Evolutionary conservation across 2,329 filamentous ascomycete species (phyloP).

Genomic region (Stromatinia cepivora): DNA sequence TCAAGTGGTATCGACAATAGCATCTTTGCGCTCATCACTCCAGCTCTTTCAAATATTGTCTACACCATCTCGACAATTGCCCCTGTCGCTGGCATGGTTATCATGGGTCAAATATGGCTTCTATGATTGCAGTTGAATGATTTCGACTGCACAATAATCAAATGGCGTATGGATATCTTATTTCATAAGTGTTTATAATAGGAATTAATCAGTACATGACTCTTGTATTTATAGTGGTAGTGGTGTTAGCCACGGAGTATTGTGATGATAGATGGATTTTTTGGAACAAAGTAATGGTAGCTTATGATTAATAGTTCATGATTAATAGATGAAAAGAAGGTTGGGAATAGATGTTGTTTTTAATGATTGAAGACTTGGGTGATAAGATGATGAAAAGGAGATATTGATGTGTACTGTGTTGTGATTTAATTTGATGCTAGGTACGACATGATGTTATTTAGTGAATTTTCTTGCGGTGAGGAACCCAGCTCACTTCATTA

Average conservation of each 20-base stretch:
- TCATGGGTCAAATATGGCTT: conserved; percentile 21
- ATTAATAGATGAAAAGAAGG: conserved; percentile 9
- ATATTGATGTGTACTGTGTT: neutral
- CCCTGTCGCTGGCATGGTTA: conserved; percentile 11
- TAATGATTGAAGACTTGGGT: neutral
- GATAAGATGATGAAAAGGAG: neutral
- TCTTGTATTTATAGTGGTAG: conserved; percentile 3
- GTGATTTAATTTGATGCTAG: neutral
- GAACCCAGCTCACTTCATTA: no score
- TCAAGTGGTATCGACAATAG: conserved; percentile 19
- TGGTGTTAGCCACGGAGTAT: neutral
- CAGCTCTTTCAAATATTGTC: conserved; percentile 12
- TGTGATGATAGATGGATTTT: conserved; percentile 11
- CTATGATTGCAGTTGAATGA: neutral
- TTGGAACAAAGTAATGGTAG: conserved; percentile 11
- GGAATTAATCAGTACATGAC: conserved; percentile 3
- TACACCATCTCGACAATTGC: conserved; percentile 13
- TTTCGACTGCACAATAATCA: neutral
- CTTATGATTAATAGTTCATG: conserved; percentile 9
- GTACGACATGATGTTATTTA: no score
- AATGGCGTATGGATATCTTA: neutral
- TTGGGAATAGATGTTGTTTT: neutral
- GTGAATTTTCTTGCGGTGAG: no score
- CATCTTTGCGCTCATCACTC: conserved; percentile 5
- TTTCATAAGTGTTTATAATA: conserved; percentile 1